These are phyloP conservation scores for Lachancea nothofagi DNA, from an alignment of 805 yeast species.

Conservation along the genomic window DNA sequence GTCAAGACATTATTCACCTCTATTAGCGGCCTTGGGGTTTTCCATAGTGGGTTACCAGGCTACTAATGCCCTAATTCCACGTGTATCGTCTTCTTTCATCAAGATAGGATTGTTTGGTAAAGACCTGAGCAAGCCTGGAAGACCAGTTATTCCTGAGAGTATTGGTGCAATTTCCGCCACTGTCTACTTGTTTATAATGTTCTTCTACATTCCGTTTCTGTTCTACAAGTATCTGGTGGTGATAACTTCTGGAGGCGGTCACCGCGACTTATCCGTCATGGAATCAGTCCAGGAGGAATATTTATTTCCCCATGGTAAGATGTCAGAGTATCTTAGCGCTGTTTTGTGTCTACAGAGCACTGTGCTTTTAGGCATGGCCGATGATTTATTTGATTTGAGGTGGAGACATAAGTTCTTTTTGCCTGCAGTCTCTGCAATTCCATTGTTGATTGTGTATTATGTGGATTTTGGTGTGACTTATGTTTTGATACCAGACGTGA, in stretches of 20 bases:
- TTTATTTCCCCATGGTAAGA: constrained; percentile 70
- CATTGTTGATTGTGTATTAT: constrained; percentile 83
- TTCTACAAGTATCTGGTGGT: constrained; percentile 71
- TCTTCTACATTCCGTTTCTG: constrained; percentile 80
- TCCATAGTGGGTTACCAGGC: constrained; percentile 58
- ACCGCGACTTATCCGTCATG: constrained; percentile 31
- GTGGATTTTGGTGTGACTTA: constrained; percentile 91
- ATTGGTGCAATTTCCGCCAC: constrained; percentile 88
- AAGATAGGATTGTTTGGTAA: constrained; percentile 78
- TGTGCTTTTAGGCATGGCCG: constrained; percentile 80
- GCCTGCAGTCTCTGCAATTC: constrained; percentile 92
- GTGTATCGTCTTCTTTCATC: constrained; percentile 58
- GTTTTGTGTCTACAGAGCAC: constrained; percentile 79
- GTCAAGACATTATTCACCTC: constrained; percentile 23
- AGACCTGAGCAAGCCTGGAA: constrained; percentile 73
- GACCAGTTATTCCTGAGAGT: constrained; percentile 78
- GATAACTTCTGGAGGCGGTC: constrained; percentile 54
- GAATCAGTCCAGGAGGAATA: constrained; percentile 14
- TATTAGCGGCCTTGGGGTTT: constrained; percentile 56
- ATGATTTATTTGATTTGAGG: constrained; percentile 89
- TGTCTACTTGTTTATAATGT: constrained; percentile 73
- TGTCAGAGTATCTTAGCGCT: constrained; percentile 83
- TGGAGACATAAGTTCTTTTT: constrained; percentile 97
- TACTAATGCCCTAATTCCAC: constrained; percentile 61
- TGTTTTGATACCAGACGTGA: constrained; percentile 71